Conservation (phyloP, 441 rosid genomes). For the Cnidoscolus chayamansa region DNA sequence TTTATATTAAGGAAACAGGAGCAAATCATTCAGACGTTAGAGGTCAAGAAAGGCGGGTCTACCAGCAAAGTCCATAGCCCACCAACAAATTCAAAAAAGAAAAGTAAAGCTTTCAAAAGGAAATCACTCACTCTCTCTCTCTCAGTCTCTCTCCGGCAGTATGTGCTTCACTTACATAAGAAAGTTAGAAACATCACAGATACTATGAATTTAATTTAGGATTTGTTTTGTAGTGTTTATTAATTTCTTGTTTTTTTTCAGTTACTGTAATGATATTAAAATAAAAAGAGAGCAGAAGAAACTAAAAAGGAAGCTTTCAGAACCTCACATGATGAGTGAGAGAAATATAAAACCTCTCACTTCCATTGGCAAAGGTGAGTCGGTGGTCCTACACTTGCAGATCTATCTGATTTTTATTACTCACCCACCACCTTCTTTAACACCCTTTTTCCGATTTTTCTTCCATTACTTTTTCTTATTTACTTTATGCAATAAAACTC, state of each 20-base stretch:
- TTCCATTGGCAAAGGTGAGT: too few relatives aligned
- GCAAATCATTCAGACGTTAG: background rate
- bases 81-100: slow-evolving; percentile 11
- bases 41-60: slow-evolving; percentile 28
- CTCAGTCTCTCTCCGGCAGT: background rate
- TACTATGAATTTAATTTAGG: background rate
- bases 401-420: too few relatives aligned
- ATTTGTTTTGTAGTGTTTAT: background rate
- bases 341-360: too few relatives aligned
- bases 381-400: too few relatives aligned
- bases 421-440: too few relatives aligned
- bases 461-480: too few relatives aligned
- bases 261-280: background rate
- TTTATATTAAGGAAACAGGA: background rate
- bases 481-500: too few relatives aligned
- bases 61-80: slow-evolving; percentile 16
- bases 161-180: background rate
- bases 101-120: background rate
- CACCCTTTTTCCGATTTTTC: too few relatives aligned
- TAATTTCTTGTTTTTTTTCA: background rate
- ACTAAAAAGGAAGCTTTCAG: background rate
- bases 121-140: background rate
- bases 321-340: background rate
- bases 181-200: background rate
- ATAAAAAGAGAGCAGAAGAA: background rate